Percentiles rank a stretch among this genome's conserved stretches.
phyloP scores from a whole-genome alignment of 108 stramenopile genomes.

The Fistulifera pelliculosa region DNA sequence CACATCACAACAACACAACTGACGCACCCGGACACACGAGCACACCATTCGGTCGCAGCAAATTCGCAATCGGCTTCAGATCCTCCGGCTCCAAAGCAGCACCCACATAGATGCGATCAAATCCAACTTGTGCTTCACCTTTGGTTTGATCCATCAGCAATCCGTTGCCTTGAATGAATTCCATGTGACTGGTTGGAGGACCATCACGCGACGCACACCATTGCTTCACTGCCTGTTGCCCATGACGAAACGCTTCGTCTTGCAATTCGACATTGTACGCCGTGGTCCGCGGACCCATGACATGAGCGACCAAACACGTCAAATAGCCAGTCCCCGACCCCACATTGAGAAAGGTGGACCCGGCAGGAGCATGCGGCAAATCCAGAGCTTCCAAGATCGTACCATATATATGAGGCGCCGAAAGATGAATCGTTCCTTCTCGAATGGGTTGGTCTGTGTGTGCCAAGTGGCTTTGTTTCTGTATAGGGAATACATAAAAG shows the following conservation, averaged over 20 bases:
- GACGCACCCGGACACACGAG: slow-evolving; percentile 74
- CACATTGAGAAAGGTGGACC: slow-evolving; percentile 64
- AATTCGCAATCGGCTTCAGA: slow-evolving; percentile 41
- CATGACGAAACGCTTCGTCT: slow-evolving; percentile 65
- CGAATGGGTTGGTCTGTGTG: slow-evolving; percentile 73
- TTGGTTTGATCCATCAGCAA: slow-evolving; percentile 33
- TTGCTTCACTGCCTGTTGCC: slow-evolving; percentile 39
- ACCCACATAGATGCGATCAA: slow-evolving; percentile 85
- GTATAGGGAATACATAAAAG: background rate
- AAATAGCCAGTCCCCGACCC: slow-evolving; percentile 87
- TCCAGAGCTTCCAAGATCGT: slow-evolving; percentile 77
- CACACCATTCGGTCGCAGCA: slow-evolving; percentile 75
- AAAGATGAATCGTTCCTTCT: slow-evolving; percentile 80
- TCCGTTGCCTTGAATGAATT: slow-evolving; percentile 71
- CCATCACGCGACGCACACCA: slow-evolving; percentile 24
- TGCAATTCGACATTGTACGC: slow-evolving; percentile 71
- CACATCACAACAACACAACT: background rate
- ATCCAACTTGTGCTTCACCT: slow-evolving; percentile 66
- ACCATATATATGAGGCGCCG: slow-evolving; percentile 90
- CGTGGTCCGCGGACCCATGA: slow-evolving; percentile 61
- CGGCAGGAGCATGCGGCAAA: slow-evolving; percentile 42
- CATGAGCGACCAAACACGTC: slow-evolving; percentile 64
- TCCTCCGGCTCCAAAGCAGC: slow-evolving; percentile 51
- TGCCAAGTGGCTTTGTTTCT: slow-evolving; percentile 26
- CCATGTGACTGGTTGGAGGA: slow-evolving; percentile 28